Evolutionary conservation across 371 early-diverging fungal genomes (phyloP), one percentile per base, ranked within the genome.

Genomic region (Apophysomyces elegans): DNA sequence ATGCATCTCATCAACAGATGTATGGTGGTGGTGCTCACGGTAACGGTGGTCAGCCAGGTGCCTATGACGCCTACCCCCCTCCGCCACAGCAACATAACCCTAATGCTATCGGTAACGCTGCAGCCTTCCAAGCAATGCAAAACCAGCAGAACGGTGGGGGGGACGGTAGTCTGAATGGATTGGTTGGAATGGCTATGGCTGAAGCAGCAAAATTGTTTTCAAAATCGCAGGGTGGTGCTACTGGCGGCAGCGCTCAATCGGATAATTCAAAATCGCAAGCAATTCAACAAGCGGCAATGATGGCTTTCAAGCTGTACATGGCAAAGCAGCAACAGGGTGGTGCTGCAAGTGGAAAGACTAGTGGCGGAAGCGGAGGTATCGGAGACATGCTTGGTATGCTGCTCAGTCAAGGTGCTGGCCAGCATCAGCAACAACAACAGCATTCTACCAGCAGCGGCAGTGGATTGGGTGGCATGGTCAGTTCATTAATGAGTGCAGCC

Each of bases 181-280:
- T 85, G 61, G 62, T 84, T 9, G 75, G 78, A 46, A 85, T 78
- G 81, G 86, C 84, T 37, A 82, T 85, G 81, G 72, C 75, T 12
- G 77, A 79, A 63, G 86, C 78, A 37, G 66, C 77, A 58, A 82
- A 84, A 68, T 35, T 85, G 57, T 76, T 81, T 43, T 68, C 76
- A n/a, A 73, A 74, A 14, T 68, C 69, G 14, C 43, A 38, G n/a
- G 71, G 68, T 26, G 66, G 68, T 39, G 63, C 46, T 50, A 56
- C 57, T 32, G 47, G 68, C 18, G 71, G 68, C 14, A 26, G 64
- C 36, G 73, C 66, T 32, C 44, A 59, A 37, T 38, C 41, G 2
- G 62, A 56, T 26, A 58, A 37, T 3, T 71, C 75, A 60, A 79
- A 71, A 68, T 44, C 70, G 4, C 61, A 77, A 7, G 76, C 82